Evolutionary conservation across 768 basidiomycete species (phyloP), one percentile per base, ranked within the genome.

Genomic region (Cantharellus cinnabarinus): DNA sequence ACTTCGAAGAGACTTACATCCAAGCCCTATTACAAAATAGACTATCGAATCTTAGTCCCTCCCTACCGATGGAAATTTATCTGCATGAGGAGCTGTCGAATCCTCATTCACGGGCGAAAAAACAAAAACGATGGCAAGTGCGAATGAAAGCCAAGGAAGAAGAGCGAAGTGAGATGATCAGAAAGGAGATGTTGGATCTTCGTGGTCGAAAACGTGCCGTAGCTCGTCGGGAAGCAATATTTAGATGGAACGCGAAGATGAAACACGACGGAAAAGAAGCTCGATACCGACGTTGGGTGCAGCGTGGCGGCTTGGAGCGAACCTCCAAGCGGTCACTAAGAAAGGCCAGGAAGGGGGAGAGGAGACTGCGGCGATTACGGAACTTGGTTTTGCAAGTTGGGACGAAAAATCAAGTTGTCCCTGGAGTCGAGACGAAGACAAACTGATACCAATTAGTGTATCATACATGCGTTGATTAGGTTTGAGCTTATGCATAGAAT

Each of bases 71-170:
- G 61, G 88, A 90, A 67, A 66, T 76, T 34, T 78, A 79, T 65
- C 70, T 90, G 59, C 67, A 71, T 51, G 76, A 76, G 62, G 88
- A 90, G 65, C 77, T 90, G 42, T 75, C 84, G 37, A 88, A 89
- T 68, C 86, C 86, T 35, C 82, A 88, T 66, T 79, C 83, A 7
- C 81, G 85, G 20, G 83, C 86, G 4, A 88, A 85, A 74, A 88
- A 85, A 68, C 81, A 84, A 65, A 72, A 73, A 55, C 79, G 88
- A 62, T 89, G 83, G 83, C 78, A 84, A 67, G 73, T 72, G 3
- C 76, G 74, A 63, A 74, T 76, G 62, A 63, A 67, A 15, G 71
- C 74, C 62, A 75, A 74, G 66, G 72, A 39, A 34, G 60, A 61
- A 14, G 70, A 83, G 58, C 71, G 82, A 53, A 71, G 75, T 60